Base-by-base conservation (phyloP, 129 eudicot genomes). In the Mikania micrantha region DNA sequence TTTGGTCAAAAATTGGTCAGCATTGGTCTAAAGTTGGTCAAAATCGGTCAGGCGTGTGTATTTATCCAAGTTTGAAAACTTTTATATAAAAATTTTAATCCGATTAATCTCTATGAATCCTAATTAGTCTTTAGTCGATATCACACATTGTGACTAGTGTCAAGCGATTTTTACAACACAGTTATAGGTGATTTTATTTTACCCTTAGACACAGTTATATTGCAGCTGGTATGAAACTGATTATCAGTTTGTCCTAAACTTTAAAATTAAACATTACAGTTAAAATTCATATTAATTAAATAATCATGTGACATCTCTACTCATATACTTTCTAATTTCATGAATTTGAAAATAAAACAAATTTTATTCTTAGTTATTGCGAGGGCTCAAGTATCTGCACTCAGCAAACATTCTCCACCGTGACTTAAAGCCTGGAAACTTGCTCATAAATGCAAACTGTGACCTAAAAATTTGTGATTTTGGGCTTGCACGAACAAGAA, bases 401-500 rank as follows among this genome's bases (percentile, higher is more conserved):
- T 86, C 92, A 15, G 92, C 88, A 62, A 83, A 86, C 75, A 86
- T 86, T 70, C 92, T 86, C 66, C 92, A 86, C 66, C 92, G 92
- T 10, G 92, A 86, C 49, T 68, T 86, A 56, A 86, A 86, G 80
- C 92, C 92, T 6, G 92, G 92, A 35, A 86, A 86, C 78, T 75
- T 86, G 57, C 84, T 86, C 24, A 75, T 86, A 7, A 86, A 86
- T 25, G 86, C 92, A 50, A 86, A 86, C 50, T 86, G 88, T 34
- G 92, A 86, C 81, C 80, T 86, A 12, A 86, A 86, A 75, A 86
- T 86, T 13, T 86, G 92, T 20, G 88, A 86, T 76, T 86, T 86
- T 29, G 88, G 92, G 60, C 81, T 86, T 11, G 92, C 88, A 29
- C 80, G 92, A 10, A 83, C 92, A 24, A 78, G 88, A 66, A 83